These are phyloP conservation scores for Sporothrix humicola DNA, from an alignment of 2,329 filamentous ascomycete species.

Conservation along the genomic window DNA sequence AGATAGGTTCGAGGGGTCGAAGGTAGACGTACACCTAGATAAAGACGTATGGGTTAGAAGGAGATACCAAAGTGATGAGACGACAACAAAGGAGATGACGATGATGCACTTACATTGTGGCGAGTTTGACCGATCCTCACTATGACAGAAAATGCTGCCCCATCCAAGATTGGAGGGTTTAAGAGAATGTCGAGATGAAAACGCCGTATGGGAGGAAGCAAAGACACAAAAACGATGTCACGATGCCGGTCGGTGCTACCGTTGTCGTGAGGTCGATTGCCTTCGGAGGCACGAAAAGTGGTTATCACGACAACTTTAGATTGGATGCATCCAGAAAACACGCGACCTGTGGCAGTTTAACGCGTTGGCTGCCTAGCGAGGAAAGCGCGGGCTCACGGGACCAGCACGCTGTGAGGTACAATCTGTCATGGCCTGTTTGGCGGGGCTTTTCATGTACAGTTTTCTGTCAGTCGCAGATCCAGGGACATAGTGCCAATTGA, in stretches of 20 bases:
- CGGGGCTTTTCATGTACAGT: neutral
- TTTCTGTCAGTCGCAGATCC: neutral
- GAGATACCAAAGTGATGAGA: neutral
- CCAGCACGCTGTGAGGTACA: conserved; percentile 11
- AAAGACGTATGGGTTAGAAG: neutral
- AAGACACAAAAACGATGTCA: too few species aligned
- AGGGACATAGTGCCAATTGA: neutral
- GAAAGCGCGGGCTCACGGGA: conserved; percentile 36
- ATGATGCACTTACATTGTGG: conserved; percentile 12
- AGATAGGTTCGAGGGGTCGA: neutral
- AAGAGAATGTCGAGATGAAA: too few species aligned
- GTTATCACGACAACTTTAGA: neutral
- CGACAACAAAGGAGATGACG: neutral
- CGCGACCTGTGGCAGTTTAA: conserved; percentile 3
- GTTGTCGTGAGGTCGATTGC: neutral
- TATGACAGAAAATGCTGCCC: neutral
- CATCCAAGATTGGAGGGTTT: conserved; percentile 1
- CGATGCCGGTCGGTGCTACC: neutral
- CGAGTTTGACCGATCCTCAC: neutral
- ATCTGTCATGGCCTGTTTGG: neutral
- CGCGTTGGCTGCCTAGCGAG: conserved; percentile 35
- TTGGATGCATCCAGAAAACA: neutral
- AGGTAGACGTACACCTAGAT: neutral
- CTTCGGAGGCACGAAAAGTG: neutral
- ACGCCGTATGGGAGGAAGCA: too few species aligned